A percentile compares a stretch with the other conserved stretches of the same genome.
phyloP scores from a whole-genome alignment of 2,329 filamentous ascomycete genomes.

The Claviceps pusilla region DNA sequence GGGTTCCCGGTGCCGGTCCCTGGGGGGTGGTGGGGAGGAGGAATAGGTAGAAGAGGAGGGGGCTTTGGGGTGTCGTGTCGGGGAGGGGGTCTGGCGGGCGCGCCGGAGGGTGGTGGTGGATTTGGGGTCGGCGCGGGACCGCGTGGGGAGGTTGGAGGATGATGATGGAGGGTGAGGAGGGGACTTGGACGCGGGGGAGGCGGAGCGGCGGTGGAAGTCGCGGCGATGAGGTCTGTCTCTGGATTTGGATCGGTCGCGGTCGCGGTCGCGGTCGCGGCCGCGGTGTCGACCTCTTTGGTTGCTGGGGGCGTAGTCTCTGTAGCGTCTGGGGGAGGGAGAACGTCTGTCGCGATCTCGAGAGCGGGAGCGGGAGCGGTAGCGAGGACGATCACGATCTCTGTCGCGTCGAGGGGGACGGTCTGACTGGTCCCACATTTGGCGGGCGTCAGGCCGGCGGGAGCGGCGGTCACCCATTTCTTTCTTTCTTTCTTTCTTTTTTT shows the following conservation, averaged over 20 bases:
- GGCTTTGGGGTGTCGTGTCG: slow-evolving; percentile 1
- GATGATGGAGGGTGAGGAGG: slow-evolving; percentile 3
- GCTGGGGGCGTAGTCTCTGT: slow-evolving; percentile 7
- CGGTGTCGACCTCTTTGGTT: slow-evolving; percentile 4
- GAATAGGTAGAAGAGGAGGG: slow-evolving; percentile 9
- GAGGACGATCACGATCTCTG: slow-evolving; percentile 18
- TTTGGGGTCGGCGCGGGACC: slow-evolving; percentile 14
- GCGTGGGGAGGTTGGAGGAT: slow-evolving; percentile 18
- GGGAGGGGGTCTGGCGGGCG: slow-evolving; percentile 11
- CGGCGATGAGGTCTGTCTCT: slow-evolving; percentile 12
- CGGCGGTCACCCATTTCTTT: slow-evolving; percentile 20
- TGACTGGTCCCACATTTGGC: slow-evolving; percentile 45
- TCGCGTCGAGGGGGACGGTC: slow-evolving; percentile 22
- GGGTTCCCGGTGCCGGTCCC: no score
- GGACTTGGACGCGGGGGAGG: slow-evolving; percentile 17
- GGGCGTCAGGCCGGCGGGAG: slow-evolving; percentile 32
- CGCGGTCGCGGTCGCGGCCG: slow-evolving; percentile 12
- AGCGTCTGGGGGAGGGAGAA: slow-evolving; percentile 4
- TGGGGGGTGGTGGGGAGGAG: background rate
- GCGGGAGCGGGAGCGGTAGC: slow-evolving; percentile 10
- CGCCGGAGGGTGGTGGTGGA: slow-evolving; percentile 3
- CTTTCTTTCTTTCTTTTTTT: background rate
- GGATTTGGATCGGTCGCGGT: slow-evolving; percentile 12
- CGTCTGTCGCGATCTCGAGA: slow-evolving; percentile 9
- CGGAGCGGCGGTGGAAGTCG: slow-evolving; percentile 21